Percentiles rank a stretch among this genome's conserved stretches.
Conservation (phyloP, 1,284 basidiomycete genomes). For the Cryptococcus sp. region DNA sequence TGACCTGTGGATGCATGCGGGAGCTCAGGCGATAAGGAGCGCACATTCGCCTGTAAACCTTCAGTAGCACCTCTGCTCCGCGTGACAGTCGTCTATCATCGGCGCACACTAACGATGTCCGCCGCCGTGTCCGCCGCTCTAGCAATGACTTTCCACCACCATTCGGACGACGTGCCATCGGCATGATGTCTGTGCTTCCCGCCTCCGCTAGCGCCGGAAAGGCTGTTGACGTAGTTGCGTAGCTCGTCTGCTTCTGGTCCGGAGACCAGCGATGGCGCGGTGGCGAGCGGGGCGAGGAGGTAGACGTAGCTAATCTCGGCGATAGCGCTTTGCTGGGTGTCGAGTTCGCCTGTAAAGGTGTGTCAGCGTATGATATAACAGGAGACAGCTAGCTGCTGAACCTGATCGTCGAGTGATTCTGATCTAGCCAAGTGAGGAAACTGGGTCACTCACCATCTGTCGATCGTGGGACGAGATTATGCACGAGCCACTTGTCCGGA, state of each 20-base stretch:
- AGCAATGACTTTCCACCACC: slow-evolving; percentile 24
- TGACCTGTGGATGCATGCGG: too few species aligned
- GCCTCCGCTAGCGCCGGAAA: slow-evolving; percentile 5
- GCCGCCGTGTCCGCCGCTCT: slow-evolving; percentile 16
- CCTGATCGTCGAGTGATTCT: neutral
- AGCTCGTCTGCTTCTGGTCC: slow-evolving; percentile 14
- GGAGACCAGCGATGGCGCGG: slow-evolving; percentile 6
- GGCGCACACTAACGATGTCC: neutral
- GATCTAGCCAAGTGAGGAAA: neutral
- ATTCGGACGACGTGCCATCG: slow-evolving; percentile 17
- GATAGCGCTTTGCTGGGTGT: slow-evolving; percentile 4
- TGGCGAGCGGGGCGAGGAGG: slow-evolving; percentile 17
- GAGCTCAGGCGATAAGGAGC: too few species aligned
- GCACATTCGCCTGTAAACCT: too few species aligned
- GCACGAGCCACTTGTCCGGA: slow-evolving; percentile 23
- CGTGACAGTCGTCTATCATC: too few species aligned
- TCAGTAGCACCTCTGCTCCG: too few species aligned
- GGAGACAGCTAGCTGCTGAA: neutral
- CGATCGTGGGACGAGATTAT: slow-evolving; percentile 13
- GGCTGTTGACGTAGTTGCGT: slow-evolving; percentile 9
- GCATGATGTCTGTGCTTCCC: slow-evolving; percentile 3
- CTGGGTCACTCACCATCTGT: slow-evolving; percentile 6
- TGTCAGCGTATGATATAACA: neutral
- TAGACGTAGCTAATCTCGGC: slow-evolving; percentile 20
- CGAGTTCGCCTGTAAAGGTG: neutral